A percentile compares a stretch with the other conserved stretches of the same genome.
Evolutionary conservation across 1,284 basidiomycete species (phyloP).

Genomic region (Athelia psychrophila): DNA sequence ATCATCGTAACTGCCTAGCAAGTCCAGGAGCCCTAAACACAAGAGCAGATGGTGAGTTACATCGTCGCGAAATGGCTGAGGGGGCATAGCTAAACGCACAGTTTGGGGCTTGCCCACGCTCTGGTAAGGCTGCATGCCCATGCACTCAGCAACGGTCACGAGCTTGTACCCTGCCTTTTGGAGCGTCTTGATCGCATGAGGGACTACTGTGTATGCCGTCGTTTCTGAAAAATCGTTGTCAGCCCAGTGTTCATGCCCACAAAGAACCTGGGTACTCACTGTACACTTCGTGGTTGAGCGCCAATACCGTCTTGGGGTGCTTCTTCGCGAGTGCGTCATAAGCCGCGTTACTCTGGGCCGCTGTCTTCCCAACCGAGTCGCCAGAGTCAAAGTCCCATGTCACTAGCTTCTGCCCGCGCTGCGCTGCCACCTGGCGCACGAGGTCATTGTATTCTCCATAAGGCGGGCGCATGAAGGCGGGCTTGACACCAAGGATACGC

Average conservation of each 20-base stretch:
- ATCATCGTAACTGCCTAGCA: too few species aligned
- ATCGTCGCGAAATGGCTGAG: too few species aligned
- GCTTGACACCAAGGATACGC: slow-evolving; percentile 30
- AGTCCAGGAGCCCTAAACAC: too few species aligned
- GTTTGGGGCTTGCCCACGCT: slow-evolving; percentile 20
- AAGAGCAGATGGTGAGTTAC: too few species aligned
- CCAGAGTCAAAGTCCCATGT: slow-evolving; percentile 44
- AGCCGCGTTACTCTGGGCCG: slow-evolving; percentile 22
- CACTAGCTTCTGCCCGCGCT: slow-evolving; percentile 35
- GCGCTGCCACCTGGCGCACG: slow-evolving; percentile 39
- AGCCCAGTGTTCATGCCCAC: neutral
- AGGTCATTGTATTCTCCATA: slow-evolving; percentile 51
- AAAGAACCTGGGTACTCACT: neutral
- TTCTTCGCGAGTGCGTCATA: slow-evolving; percentile 25
- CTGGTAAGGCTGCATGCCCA: slow-evolving; percentile 36
- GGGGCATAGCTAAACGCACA: too few species aligned
- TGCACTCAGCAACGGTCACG: slow-evolving; percentile 43
- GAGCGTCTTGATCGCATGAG: neutral
- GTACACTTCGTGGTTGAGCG: neutral
- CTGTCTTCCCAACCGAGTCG: slow-evolving; percentile 30
- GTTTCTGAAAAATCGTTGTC: too few species aligned
- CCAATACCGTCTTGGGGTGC: neutral
- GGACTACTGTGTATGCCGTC: neutral
- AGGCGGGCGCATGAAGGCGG: slow-evolving; percentile 45
- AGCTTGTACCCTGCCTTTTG: slow-evolving; percentile 33